Evolutionary conservation across 306 rosid genomes (phyloP), one percentile per base, ranked within the genome.

Genomic region (Sophora flavescens): DNA sequence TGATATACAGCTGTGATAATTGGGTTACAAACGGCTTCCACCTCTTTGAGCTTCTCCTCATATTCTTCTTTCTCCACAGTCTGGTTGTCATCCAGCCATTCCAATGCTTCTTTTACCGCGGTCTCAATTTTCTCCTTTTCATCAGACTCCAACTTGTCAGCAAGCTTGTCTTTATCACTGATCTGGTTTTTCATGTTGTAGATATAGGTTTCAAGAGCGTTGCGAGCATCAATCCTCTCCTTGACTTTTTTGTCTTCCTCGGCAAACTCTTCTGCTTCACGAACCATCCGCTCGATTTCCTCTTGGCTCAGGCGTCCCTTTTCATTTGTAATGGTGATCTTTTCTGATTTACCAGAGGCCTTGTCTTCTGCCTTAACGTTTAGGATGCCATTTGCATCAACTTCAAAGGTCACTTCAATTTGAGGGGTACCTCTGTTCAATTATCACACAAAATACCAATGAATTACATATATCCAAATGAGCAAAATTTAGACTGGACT

Each of bases 381-480:
- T 22, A 96, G 70, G 88, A 96, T 96, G 50, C 99, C 99, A 8
- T 96, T 96, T 22, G 99, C 99, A 74, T 96, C 99, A 1, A 96
- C 98, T 90, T 96, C 99, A 33, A 96, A 96, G 44, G 99, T 96
- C 69, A 96, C 99, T 86, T 96, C 99, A 60, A 96, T 96, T 87
- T 96, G 99, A 77, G 98, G 98, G 75, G 98, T 91, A 54, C 99
- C 99, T 84, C 99, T 96, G 90, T 87, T 79, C 33, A 76, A 12
- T 60, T 47, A 32, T 17, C 28, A 67, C 5, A 53, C 8, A 22
- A 42, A n/a, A 72, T 50, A 38, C 33, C 44, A 39, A 83, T 39
- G 9, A 78, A 45, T 69, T 26, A 18, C 52, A 6, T 12, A 18
- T 28, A 73, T 45, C 35, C 32, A 30, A 83, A 13, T 0, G 16